phyloP scores from a whole-genome alignment of 2,329 filamentous ascomycete genomes.

The Didymella pomorum region DNA sequence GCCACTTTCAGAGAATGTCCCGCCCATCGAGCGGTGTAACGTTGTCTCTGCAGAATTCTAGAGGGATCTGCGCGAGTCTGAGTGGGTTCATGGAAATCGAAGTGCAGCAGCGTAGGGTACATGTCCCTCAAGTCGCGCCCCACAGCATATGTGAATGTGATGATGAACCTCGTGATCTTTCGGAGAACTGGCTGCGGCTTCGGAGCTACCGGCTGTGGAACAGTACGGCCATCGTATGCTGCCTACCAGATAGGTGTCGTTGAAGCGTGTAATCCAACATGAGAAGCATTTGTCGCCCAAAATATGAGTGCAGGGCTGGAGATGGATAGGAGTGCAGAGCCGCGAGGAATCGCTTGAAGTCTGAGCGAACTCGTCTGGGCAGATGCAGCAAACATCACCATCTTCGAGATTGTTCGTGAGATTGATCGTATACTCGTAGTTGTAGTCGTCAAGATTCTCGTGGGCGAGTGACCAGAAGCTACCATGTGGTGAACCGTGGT shows the following conservation, averaged over 20 bases:
- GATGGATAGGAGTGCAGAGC: neutral
- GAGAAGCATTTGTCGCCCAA: neutral
- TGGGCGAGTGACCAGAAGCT: neutral
- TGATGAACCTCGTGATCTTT: too few relatives aligned
- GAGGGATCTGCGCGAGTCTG: too few relatives aligned
- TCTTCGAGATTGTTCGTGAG: neutral
- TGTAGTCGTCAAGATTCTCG: neutral
- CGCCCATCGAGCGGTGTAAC: too few relatives aligned
- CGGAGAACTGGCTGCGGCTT: neutral
- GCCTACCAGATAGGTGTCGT: neutral
- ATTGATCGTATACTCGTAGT: neutral
- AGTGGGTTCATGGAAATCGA: too few relatives aligned
- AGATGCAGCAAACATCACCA: neutral
- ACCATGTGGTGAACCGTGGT: neutral
- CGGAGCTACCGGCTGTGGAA: neutral
- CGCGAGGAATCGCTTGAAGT: too few relatives aligned
- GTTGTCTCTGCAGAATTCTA: too few relatives aligned
- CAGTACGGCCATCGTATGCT: neutral
- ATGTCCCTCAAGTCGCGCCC: too few relatives aligned
- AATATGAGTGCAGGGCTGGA: neutral
- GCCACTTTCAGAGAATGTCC: too few relatives aligned
- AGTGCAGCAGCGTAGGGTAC: too few relatives aligned
- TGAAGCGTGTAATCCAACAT: neutral
- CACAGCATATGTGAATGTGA: too few relatives aligned
- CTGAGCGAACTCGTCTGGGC: neutral